Percentiles rank a stretch among this genome's conserved stretches.
Evolutionary conservation across 768 basidiomycete genomes (phyloP).

Genomic region (Russula lepida): DNA sequence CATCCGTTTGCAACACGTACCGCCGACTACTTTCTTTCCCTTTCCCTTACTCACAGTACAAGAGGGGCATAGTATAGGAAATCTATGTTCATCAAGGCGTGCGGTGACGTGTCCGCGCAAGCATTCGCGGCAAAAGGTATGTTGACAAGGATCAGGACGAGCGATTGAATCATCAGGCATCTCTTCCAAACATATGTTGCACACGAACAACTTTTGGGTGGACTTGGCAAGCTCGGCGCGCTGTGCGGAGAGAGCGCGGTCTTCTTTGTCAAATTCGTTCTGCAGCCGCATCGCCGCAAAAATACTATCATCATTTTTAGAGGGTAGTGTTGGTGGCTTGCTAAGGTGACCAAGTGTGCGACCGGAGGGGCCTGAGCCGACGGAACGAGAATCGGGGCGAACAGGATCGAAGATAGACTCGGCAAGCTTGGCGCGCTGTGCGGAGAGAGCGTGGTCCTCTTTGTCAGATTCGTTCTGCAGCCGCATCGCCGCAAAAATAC

Average conservation of each 20-base stretch:
- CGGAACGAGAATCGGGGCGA: not conserved
- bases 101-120: constrained; percentile 35
- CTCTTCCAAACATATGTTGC: constrained; percentile 50
- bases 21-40: constrained; percentile 24
- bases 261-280: constrained; percentile 35
- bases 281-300: constrained; percentile 30
- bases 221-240: constrained; percentile 24
- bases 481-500: constrained; percentile 24
- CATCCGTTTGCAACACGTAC: constrained; percentile 22
- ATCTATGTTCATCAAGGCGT: constrained; percentile 44
- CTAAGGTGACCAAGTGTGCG: not conserved
- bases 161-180: constrained; percentile 37
- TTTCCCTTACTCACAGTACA: constrained; percentile 33
- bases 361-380: not conserved
- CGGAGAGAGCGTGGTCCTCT: constrained; percentile 34
- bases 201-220: constrained; percentile 36
- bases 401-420: not conserved
- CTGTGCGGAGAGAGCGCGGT: constrained; percentile 28
- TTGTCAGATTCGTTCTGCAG: constrained; percentile 34
- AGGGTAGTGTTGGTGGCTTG: not conserved
- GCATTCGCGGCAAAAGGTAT: constrained; percentile 49
- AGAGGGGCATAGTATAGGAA: constrained; percentile 54
- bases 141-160: constrained; percentile 39
- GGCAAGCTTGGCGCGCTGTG: too few species aligned
- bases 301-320: constrained; percentile 20